phyloP scores from a whole-genome alignment of 2,329 filamentous ascomycete species.

The Aspergillus sp. region DNA sequence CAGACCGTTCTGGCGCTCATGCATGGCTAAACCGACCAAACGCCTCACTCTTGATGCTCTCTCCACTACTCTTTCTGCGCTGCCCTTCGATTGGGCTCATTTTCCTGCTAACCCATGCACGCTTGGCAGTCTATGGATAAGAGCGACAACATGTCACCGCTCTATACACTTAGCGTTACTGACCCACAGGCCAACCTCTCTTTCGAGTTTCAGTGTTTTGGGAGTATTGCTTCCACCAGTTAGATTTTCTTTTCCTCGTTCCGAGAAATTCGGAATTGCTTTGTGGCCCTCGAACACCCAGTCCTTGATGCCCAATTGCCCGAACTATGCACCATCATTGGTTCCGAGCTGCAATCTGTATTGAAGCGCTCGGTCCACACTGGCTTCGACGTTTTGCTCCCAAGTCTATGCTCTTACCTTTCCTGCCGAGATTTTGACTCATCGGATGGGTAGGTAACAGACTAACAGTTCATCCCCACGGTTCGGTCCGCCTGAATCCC shows the following conservation, averaged over 20 bases:
- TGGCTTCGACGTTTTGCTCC: conserved; percentile 15
- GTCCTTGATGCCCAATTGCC: conserved; percentile 28
- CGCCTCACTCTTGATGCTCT: conserved; percentile 23
- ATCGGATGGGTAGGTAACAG: conserved; percentile 14
- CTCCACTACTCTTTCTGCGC: conserved; percentile 19
- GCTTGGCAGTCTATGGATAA: conserved; percentile 21
- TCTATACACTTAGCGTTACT: conserved; percentile 19
- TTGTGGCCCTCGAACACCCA: conserved; percentile 17
- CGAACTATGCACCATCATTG: conserved; percentile 12
- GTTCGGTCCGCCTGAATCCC: conserved; percentile 25
- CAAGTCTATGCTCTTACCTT: conserved; percentile 15
- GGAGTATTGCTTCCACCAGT: conserved; percentile 8
- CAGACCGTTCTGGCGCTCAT: conserved; percentile 17
- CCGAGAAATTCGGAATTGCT: conserved; percentile 7
- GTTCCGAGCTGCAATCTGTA: conserved; percentile 7
- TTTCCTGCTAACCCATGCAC: conserved; percentile 20
- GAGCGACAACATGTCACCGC: conserved; percentile 26
- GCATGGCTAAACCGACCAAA: conserved; percentile 21
- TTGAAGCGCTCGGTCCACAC: conserved; percentile 14
- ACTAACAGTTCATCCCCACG: conserved; percentile 23
- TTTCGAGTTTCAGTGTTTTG: conserved; percentile 11
- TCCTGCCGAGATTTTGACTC: conserved; percentile 16
- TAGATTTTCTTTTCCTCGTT: conserved; percentile 15
- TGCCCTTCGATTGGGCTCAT: conserved; percentile 19
- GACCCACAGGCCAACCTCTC: conserved; percentile 20